Percentiles rank a stretch among this genome's conserved stretches.
Conservation (phyloP, 768 basidiomycete species). For the Podaxis sp. region DNA sequence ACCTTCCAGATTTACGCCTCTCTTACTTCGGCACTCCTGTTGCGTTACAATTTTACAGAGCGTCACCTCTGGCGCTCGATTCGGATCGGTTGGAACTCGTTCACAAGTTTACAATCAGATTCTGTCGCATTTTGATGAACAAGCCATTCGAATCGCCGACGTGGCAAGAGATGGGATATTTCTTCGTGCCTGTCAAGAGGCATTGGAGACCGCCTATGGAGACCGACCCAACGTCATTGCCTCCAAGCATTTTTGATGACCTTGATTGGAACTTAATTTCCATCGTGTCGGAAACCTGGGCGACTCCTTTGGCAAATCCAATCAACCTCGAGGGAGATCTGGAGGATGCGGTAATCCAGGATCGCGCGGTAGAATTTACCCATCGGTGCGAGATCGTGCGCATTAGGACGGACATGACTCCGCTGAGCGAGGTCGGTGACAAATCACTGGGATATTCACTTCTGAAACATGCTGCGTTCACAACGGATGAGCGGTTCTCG, state of each 20-base stretch:
- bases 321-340: slow-evolving; percentile 41
- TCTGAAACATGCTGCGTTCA: not conserved
- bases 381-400: slow-evolving; percentile 56
- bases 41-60: slow-evolving; percentile 39
- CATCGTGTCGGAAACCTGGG: slow-evolving; percentile 48
- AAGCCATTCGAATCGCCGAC: slow-evolving; percentile 55
- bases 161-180: slow-evolving; percentile 52
- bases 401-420: slow-evolving; percentile 64
- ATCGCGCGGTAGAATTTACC: slow-evolving; percentile 73
- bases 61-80: slow-evolving; percentile 45
- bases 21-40: slow-evolving; percentile 50
- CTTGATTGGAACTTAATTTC: slow-evolving; percentile 65
- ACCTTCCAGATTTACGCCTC: slow-evolving; percentile 49
- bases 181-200: slow-evolving; percentile 56
- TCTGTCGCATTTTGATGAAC: slow-evolving; percentile 61
- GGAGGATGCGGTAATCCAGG: slow-evolving; percentile 67
- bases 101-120: slow-evolving; percentile 57
- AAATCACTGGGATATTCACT: slow-evolving; percentile 45
- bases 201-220: slow-evolving; percentile 30
- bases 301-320: slow-evolving; percentile 38
- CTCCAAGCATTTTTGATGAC: slow-evolving; percentile 34
- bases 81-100: slow-evolving; percentile 42
- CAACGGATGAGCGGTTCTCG: not conserved
- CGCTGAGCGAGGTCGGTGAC: slow-evolving; percentile 65
- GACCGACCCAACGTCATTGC: slow-evolving; percentile 12